Evolutionary conservation across 768 basidiomycete species (phyloP).

Genomic region (Collybia nuda): DNA sequence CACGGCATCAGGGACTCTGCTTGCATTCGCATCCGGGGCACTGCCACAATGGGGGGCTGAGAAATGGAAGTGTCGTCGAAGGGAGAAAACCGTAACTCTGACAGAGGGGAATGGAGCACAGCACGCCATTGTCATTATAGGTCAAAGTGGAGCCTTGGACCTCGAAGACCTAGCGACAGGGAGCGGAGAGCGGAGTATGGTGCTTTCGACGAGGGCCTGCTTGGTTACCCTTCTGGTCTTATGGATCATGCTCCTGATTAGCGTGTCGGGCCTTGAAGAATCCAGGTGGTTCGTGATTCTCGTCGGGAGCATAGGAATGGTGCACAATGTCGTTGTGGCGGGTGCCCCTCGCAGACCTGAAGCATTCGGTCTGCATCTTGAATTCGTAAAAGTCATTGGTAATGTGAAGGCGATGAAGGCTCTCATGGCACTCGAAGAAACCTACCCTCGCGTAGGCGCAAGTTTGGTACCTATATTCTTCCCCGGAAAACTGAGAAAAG

Average conservation of each 20-base stretch:
- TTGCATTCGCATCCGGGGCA: conserved; percentile 19
- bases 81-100: conserved; percentile 20
- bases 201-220: not conserved
- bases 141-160: conserved; percentile 19
- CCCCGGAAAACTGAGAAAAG: not conserved
- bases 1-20: conserved; percentile 23
- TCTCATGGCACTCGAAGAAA: not conserved
- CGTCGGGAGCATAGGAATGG: conserved; percentile 5
- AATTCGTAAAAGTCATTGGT: not conserved
- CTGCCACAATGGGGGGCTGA: conserved; percentile 29
- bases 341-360: conserved; percentile 2
- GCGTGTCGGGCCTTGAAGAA: conserved; percentile 1
- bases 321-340: conserved; percentile 7
- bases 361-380: conserved; percentile 4
- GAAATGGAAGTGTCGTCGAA: conserved; percentile 23
- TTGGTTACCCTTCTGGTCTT: not conserved
- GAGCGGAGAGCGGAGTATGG: not conserved
- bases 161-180: conserved; percentile 28
- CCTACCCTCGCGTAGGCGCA: not conserved
- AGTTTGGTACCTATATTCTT: conserved; percentile 3
- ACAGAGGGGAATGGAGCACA: conserved; percentile 27
- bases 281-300: conserved; percentile 4
- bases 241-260: not conserved
- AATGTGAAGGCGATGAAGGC: not conserved
- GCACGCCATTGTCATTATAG: conserved; percentile 26